Conservation (phyloP, 352 stramenopile species). For the Phytophthora ramorum region DNA sequence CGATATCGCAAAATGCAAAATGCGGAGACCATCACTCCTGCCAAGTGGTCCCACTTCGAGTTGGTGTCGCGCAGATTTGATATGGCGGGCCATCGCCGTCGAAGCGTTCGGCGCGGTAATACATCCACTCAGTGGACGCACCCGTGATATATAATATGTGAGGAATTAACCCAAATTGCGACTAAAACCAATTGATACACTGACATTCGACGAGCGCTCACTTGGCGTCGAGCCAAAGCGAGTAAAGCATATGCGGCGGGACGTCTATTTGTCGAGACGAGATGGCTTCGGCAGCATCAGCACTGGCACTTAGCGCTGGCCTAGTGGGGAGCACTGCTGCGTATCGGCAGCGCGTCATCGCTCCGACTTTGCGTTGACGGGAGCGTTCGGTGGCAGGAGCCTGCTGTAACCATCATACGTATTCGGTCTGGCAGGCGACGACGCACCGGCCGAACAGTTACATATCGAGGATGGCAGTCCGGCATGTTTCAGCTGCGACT, state of each 20-base stretch:
- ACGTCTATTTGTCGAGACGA: background rate
- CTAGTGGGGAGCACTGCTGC: background rate
- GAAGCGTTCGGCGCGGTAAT: background rate
- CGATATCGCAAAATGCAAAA: conserved; percentile 11
- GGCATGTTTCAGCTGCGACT: background rate
- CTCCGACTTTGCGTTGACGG: background rate
- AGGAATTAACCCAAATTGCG: too few relatives aligned
- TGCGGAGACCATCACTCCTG: conserved; percentile 7
- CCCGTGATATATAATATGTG: background rate
- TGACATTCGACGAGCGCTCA: too few relatives aligned
- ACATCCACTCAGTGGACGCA: background rate
- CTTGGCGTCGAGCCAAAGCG: too few relatives aligned
- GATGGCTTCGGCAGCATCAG: too few relatives aligned
- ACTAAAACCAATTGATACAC: too few relatives aligned
- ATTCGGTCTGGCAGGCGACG: background rate
- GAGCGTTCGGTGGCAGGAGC: background rate
- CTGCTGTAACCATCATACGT: background rate
- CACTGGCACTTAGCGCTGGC: too few relatives aligned
- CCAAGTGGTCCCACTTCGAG: too few relatives aligned
- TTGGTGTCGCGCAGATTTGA: background rate
- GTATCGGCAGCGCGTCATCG: background rate
- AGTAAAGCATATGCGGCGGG: background rate
- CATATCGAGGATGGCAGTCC: conserved; percentile 1
- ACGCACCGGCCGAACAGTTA: background rate
- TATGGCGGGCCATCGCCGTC: background rate